Conservation (phyloP, 2,329 filamentous ascomycete genomes). For the Aphanocladium album region DNA sequence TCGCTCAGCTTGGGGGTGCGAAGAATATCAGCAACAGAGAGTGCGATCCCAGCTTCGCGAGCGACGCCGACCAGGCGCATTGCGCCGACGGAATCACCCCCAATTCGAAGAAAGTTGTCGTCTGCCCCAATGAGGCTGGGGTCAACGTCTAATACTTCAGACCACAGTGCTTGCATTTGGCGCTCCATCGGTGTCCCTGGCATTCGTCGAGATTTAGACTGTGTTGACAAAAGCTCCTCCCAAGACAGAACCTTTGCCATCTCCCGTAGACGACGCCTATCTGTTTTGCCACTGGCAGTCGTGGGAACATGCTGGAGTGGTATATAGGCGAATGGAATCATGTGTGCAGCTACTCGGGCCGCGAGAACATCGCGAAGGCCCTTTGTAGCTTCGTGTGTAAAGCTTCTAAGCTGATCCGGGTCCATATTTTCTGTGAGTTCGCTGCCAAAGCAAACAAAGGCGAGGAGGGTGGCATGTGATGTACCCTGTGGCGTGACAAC, state of each 20-base stretch:
- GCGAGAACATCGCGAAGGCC: not conserved
- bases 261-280: not conserved
- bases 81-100: not conserved
- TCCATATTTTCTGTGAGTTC: not conserved
- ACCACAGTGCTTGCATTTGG: slow-evolving; percentile 7
- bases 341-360: not conserved
- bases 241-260: not conserved
- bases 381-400: not conserved
- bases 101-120: not conserved
- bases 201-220: not conserved
- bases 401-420: not conserved
- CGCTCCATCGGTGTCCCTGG: not conserved
- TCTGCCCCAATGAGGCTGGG: not conserved
- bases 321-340: not conserved
- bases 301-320: not conserved
- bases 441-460: not conserved
- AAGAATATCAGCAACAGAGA: not conserved
- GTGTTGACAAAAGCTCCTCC: not conserved
- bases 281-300: not conserved
- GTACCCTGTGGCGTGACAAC: not conserved
- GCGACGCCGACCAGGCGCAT: not conserved
- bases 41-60: not conserved
- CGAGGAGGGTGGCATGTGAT: not conserved
- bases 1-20: not conserved
- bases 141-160: slow-evolving; percentile 5